phyloP scores from a whole-genome alignment of 2,329 filamentous ascomycete genomes.

The Aspergillus fructus region DNA sequence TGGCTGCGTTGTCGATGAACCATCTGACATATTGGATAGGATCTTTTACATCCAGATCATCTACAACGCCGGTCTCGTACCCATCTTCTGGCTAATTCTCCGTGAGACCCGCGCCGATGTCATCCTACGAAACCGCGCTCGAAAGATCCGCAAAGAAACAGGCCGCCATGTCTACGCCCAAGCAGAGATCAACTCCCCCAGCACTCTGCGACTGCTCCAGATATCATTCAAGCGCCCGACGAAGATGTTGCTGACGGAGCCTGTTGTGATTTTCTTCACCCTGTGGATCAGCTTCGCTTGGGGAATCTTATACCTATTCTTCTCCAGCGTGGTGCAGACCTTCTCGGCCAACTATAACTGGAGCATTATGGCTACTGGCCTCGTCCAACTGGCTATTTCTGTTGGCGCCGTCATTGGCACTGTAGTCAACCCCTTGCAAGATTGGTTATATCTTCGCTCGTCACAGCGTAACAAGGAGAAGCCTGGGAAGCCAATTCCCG shows the following conservation, averaged over 20 bases:
- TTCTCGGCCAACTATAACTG: slow-evolving; percentile 41
- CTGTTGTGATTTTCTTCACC: slow-evolving; percentile 45
- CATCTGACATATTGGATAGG: slow-evolving; percentile 26
- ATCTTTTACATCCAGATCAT: slow-evolving; percentile 49
- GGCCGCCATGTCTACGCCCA: slow-evolving; percentile 29
- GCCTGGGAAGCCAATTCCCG: slow-evolving; percentile 42
- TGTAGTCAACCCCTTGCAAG: slow-evolving; percentile 41
- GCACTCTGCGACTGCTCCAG: slow-evolving; percentile 22
- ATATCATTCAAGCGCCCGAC: slow-evolving; percentile 42
- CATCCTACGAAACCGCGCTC: slow-evolving; percentile 41
- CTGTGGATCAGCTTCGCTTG: slow-evolving; percentile 47
- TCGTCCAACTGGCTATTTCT: slow-evolving; percentile 44
- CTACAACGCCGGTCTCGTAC: slow-evolving; percentile 42
- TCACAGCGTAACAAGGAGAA: slow-evolving; percentile 31
- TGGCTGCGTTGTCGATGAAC: neutral
- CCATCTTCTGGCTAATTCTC: slow-evolving; percentile 43
- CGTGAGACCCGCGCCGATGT: slow-evolving; percentile 45
- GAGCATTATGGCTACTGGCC: slow-evolving; percentile 33
- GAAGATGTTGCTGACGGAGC: slow-evolving; percentile 42
- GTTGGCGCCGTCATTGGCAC: slow-evolving; percentile 45
- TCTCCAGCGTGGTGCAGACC: slow-evolving; percentile 41
- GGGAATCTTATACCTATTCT: slow-evolving; percentile 47
- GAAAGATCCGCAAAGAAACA: slow-evolving; percentile 39
- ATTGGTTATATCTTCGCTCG: slow-evolving; percentile 26
- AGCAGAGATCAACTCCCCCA: slow-evolving; percentile 20